These are phyloP conservation scores for Sinapis alba DNA, from an alignment of 441 rosid genomes.

Conservation along the genomic window DNA sequence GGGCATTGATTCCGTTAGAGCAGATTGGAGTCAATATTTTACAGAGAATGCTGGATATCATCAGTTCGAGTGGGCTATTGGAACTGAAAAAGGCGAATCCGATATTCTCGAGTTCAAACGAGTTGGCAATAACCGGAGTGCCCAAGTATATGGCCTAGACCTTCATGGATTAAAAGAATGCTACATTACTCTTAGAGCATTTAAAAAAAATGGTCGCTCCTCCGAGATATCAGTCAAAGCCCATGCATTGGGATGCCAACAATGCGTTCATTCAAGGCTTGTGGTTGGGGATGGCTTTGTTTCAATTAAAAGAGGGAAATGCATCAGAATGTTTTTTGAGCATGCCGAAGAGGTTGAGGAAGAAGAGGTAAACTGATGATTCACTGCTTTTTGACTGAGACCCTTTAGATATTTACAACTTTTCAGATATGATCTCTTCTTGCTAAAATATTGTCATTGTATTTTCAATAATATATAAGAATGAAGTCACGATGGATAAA, in stretches of 20 bases:
- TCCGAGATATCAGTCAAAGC: conserved; percentile 88
- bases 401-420: neutral
- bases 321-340: conserved; percentile 82
- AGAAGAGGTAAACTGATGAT: conserved; percentile 69
- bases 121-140: conserved; percentile 71
- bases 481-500: conserved; percentile 71
- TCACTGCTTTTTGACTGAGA: conserved; percentile 18
- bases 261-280: conserved; percentile 86
- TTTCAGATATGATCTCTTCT: neutral
- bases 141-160: conserved; percentile 64
- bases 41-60: conserved; percentile 67
- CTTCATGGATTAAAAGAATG: conserved; percentile 68
- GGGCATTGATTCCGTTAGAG: conserved; percentile 66
- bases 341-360: conserved; percentile 98
- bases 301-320: conserved; percentile 80
- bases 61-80: conserved; percentile 95
- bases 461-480: conserved; percentile 47
- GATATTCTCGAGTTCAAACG: conserved; percentile 85
- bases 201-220: conserved; percentile 81
- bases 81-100: conserved; percentile 83
- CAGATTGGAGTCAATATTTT: conserved; percentile 86
- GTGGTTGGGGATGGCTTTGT: conserved; percentile 92
- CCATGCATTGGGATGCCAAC: conserved; percentile 79
- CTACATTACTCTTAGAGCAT: conserved; percentile 83
- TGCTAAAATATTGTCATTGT: conserved; percentile 17